Evolutionary conservation across 106 monocot genomes (phyloP), one percentile per base, ranked within the genome.

Genomic region (Dactylorhiza incarnata): DNA sequence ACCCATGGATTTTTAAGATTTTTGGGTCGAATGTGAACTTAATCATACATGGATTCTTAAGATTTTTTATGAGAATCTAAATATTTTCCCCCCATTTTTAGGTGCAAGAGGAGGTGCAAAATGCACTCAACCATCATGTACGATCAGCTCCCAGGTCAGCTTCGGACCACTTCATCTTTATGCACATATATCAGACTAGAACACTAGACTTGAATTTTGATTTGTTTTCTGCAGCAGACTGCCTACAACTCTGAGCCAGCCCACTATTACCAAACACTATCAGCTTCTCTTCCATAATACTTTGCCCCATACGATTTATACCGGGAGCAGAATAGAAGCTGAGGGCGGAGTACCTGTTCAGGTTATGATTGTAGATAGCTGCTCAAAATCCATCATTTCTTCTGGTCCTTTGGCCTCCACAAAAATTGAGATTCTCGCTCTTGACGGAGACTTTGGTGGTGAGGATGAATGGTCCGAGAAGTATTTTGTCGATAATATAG

Each of bases 401-500:
- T 81, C 81, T 49, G 86, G 85, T 16, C 88, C 79, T 59, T 77
- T 90, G 14, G 88, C 95, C 29, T 83, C 88, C 20, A 14, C 82
- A 37, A 89, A 86, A 79, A 52, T 95, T 25, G 92, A 95, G 48
- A 84, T 95, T 73, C 65, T 92, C 62, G 95, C 88, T 61, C 78
- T 95, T 51, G 90, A 95, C 80, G 92, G 95, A 43, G 95, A 95
- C 79, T 95, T 95, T 81, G 80, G 82, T 17, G 52, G 47, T 26
- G 92, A 87, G 48, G 84, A 75, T 13, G 87, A 89, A 69, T 92
- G 92, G 92, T 88, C 87, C 5, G 87, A 95, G 52, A 80, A 80
- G 49, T 87, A 92, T 29, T 95, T 95, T 70, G 45, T 24, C 54
- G 81, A 88, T 20, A 85, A 65, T 65, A 49, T 95, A 77, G 82